Evolutionary conservation across 1,139 yeast genomes (phyloP), one percentile per base, ranked within the genome.

Genomic region (Kodamaea derodonti): DNA sequence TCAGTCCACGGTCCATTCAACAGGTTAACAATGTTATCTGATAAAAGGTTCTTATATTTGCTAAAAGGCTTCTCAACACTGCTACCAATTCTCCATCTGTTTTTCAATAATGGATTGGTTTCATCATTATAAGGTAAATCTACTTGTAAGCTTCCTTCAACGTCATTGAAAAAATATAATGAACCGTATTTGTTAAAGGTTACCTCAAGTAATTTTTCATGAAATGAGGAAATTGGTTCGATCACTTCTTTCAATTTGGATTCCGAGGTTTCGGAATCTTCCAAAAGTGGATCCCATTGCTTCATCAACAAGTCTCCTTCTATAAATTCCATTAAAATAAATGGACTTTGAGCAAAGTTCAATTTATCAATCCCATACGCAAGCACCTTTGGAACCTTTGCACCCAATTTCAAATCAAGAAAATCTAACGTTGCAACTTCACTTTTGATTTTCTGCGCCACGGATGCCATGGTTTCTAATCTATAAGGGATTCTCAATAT

Each of bases 371-470:
- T 68, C 37, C 84, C 84, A 65, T 84, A 92, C 18, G 90, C 78
- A 35, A 81, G 61, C 8, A 87, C 84, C 45, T 76, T 77, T 29
- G 97, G 97, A 31, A 84, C 85, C 22, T 73, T 69, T 30, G 67
- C 56, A 2, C 65, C 66, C 27, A 79, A 56, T 46, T 79, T 80
- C 47, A 73, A 60, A 33, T 69, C 59, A 36, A 82, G 70, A 56
- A 85, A 90, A 58, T 90, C 97, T 67, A 84, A 68, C 2, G 97
- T 90, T 15, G 98, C 98, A 31, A 82, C 96, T 60, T 92, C 98
- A 57, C 92, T 80, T 56, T 83, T 81, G 51, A 92, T 69, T 45
- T 86, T 80, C 43, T 78, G 69, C 30, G 76, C 65, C 36, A 84
- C 75, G 37, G 84, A 78, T 42, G 71, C 75, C 38, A 76, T 78